Evolutionary conservation across 805 yeast species (phyloP), one percentile per base, ranked within the genome.

Genomic region (Myxozyma vanderwaltii): DNA sequence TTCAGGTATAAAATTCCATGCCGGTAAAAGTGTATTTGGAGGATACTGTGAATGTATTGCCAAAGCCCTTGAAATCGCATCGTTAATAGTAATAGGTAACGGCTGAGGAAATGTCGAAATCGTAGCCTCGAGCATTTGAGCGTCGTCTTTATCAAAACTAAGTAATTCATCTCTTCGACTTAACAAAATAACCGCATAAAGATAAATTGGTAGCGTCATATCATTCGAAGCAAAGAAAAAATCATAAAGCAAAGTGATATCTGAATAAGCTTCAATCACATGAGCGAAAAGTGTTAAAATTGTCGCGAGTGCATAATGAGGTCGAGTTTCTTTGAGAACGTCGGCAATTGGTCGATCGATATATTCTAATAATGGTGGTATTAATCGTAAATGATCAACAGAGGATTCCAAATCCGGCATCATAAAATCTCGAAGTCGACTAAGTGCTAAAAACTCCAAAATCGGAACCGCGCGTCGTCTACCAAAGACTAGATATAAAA

Each of bases 401-500:
- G 96, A 80, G 7, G 88, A 81, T 27, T 81, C 79, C 41, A 92
- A 78, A 23, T 83, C 80, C 3, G 85, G 81, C 71, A 89, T 78
- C 96, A 92, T 87, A 70, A 84, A 94, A 72, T 92, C 99, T 49
- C 98, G 77, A 44, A 94, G 73, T 69, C 84, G 88, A 53, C 75
- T 64, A 7, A 87, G 64, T 0, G 94, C 78, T 48, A 90, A 74
- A 31, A 74, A 70, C 56, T 84, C 86, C 51, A 91, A 74, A 5
- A 84, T 66, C 31, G 69, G 57, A 15, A 59, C 61, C 19, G 75
- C 73, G 33, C 68, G 64, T 53, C 66, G 64, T 40, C 66, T 50
- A 21, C 73, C 71, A 58, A 84, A 82, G 0, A 86, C 81, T 17
- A 86, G 69, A 3, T 88, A 74, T 5, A 88, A 76, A 3, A 88